These are phyloP conservation scores for Sporothrix globosa DNA, from an alignment of 2,329 filamentous ascomycete genomes.

Conservation along the genomic window DNA sequence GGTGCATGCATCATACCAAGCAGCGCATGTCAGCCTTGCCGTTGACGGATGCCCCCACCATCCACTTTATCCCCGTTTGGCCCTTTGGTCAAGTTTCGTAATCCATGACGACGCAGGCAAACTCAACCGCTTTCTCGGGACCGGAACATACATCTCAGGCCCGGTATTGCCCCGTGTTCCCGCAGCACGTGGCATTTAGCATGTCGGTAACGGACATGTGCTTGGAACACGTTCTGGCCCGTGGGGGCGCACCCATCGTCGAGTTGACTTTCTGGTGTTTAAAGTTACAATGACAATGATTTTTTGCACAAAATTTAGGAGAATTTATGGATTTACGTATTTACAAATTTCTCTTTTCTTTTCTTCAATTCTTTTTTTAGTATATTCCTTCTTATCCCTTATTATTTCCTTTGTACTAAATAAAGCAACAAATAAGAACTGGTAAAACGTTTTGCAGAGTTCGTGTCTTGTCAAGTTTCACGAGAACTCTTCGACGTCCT, in stretches of 20 bases:
- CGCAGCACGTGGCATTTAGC: slow-evolving; percentile 10
- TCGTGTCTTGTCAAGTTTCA: neutral
- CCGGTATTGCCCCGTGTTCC: slow-evolving; percentile 8
- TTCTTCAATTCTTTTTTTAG: neutral
- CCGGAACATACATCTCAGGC: slow-evolving; percentile 4
- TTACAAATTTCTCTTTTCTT: neutral
- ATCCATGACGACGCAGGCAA: neutral
- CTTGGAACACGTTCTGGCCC: neutral
- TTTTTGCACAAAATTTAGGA: no score
- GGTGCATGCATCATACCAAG: neutral
- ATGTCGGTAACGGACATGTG: neutral
- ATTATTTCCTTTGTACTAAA: no score
- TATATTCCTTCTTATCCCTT: neutral
- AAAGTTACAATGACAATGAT: no score
- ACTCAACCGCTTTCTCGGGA: neutral
- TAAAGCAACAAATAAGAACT: no score
- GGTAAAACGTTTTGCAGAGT: neutral
- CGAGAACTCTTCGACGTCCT: neutral
- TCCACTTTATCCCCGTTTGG: neutral
- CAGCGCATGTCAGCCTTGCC: neutral
- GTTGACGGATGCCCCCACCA: neutral
- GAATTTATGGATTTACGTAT: no score
- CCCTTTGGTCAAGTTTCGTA: neutral
- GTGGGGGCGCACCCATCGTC: neutral
- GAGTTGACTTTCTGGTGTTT: neutral